A percentile compares a stretch with the other conserved stretches of the same genome.
phyloP scores from a whole-genome alignment of 2,329 filamentous ascomycete species.

The Penicillium freii region DNA sequence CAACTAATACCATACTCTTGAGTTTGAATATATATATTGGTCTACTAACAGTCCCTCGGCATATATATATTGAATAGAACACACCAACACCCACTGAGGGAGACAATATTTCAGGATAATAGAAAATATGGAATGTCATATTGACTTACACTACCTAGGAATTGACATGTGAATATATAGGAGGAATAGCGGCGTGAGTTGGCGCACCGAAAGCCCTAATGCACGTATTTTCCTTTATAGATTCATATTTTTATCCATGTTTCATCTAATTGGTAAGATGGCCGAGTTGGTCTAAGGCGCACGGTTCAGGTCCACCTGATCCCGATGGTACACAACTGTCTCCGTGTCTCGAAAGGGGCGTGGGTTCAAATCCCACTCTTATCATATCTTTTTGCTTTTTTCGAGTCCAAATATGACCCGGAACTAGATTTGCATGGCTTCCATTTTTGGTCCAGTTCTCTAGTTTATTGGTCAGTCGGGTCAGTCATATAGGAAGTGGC shows the following conservation, averaged over 20 bases:
- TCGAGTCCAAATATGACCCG: too few species aligned
- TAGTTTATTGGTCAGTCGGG: too few species aligned
- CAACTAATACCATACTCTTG: background rate
- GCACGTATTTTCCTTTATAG: rapidly evolving
- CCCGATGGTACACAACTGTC: slow-evolving; percentile 16
- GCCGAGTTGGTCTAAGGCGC: slow-evolving; percentile 39
- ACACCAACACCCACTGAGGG: background rate
- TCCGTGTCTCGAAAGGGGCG: slow-evolving; percentile 14
- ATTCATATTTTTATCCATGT: too few species aligned
- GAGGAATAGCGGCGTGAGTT: background rate
- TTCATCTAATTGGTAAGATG: slow-evolving; percentile 24
- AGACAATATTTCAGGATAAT: background rate
- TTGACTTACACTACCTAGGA: background rate
- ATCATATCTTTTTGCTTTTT: slow-evolving; percentile 8
- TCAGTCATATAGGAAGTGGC: too few species aligned
- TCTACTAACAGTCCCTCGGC: background rate
- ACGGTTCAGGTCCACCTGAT: slow-evolving; percentile 35
- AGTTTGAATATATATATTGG: background rate
- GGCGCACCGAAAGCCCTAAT: background rate
- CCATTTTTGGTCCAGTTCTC: too few species aligned
- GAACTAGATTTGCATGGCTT: too few species aligned
- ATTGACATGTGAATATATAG: background rate
- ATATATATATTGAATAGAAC: background rate
- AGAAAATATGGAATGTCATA: background rate
- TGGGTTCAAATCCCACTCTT: slow-evolving; percentile 16